These are phyloP conservation scores for Phyllostachys edulis DNA, from an alignment of 176 grass and related monocot species.

Conservation along the genomic window DNA sequence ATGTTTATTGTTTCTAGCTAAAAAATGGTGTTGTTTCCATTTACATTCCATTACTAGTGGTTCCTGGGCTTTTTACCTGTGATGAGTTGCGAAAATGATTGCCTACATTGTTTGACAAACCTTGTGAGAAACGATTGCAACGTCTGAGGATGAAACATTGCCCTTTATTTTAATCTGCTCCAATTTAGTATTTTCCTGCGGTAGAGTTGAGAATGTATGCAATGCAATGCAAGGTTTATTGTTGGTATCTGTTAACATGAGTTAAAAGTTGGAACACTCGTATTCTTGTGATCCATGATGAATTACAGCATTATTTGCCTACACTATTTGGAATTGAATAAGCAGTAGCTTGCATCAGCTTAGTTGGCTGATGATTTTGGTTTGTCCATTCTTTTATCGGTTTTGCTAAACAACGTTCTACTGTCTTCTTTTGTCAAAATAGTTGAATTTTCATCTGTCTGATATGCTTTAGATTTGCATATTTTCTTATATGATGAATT, in stretches of 20 bases:
- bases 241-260: background rate
- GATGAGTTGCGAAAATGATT: conserved; percentile 29
- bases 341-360: background rate
- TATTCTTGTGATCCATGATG: background rate
- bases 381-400: background rate
- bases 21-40: background rate
- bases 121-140: conserved; percentile 16
- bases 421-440: too few relatives aligned
- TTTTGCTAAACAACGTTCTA: too few relatives aligned
- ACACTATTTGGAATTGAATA: background rate
- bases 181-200: background rate
- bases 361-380: background rate
- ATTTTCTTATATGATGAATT: too few relatives aligned
- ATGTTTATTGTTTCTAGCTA: background rate
- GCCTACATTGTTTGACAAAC: conserved; percentile 29
- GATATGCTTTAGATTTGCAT: too few relatives aligned
- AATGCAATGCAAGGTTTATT: background rate
- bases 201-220: background rate
- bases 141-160: conserved; percentile 8
- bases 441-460: too few relatives aligned
- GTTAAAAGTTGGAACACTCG: background rate
- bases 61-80: background rate
- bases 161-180: background rate
- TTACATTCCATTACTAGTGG: background rate
- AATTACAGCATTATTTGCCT: background rate